These are phyloP conservation scores for Cyphellophora attinorum DNA, from an alignment of 2,329 filamentous ascomycete genomes.

Conservation along the genomic window DNA sequence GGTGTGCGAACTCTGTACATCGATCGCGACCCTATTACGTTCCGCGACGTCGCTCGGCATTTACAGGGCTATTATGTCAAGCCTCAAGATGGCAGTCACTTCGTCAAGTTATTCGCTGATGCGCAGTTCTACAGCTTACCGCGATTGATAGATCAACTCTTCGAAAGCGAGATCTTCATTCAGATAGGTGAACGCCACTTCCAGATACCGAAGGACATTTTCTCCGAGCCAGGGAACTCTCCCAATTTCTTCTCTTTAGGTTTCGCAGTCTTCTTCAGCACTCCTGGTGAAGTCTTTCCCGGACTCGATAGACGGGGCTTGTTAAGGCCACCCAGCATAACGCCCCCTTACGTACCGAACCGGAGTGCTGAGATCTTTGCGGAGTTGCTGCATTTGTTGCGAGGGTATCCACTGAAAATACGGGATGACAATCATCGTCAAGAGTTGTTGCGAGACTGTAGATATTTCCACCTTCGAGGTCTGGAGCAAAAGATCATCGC, in stretches of 20 bases:
- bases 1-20: conserved; percentile 79
- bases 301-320: conserved; percentile 70
- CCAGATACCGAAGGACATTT: conserved; percentile 80
- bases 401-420: conserved; percentile 74
- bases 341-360: conserved; percentile 70
- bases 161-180: conserved; percentile 85
- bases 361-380: conserved; percentile 75
- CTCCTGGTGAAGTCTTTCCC: conserved; percentile 71
- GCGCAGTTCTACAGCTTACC: conserved; percentile 91
- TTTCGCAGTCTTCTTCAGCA: conserved; percentile 78
- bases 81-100: conserved; percentile 74
- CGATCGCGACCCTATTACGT: conserved; percentile 82
- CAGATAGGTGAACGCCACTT: conserved; percentile 81
- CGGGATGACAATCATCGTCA: conserved; percentile 65
- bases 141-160: conserved; percentile 79
- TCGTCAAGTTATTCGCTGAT: conserved; percentile 86
- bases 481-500: conserved; percentile 80
- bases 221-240: conserved; percentile 75
- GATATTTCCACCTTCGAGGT: conserved; percentile 88
- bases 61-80: conserved; percentile 84
- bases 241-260: conserved; percentile 94
- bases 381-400: conserved; percentile 70
- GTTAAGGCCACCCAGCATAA: conserved; percentile 76
- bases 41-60: conserved; percentile 80
- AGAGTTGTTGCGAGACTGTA: conserved; percentile 71